Base-by-base conservation (phyloP, 2,329 filamentous ascomycete species). In the Diaporthe aspalathi region DNA sequence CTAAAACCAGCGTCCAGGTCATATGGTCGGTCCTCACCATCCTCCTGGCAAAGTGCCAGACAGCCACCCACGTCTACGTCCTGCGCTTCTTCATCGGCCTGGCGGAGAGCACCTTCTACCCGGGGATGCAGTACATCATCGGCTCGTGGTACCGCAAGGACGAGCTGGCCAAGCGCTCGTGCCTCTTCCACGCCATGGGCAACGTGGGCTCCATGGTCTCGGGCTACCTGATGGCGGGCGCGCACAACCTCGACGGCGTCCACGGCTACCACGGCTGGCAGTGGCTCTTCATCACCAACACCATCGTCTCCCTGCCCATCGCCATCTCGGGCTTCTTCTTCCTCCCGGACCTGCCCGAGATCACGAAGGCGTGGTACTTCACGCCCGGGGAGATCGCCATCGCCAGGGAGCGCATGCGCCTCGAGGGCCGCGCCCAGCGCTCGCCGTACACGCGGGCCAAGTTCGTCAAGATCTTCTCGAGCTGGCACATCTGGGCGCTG, bases 401-500 rank as follows among this genome's bases (percentile, higher is more conserved):
- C 3, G 83, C 81, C 0, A 78, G 80, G 57, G 80, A 78, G 70
- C 80, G 83, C 17, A 84, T 84, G 81, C 72, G 79, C 56, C 77
- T 85, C 1, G 85, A 86, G 73, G 84, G 84, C 1, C 81, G 84
- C 5, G 84, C 84, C 2, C 79, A 80, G 38, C 78, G 84, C 0
- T 79, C 80, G 0, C 79, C 80, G 0, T 85, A 80, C 70, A 84
- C 82, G 0, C 77, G 77, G 67, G 75, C 77, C 79, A 91, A 90
- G 78, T 75, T 92, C 49, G 84, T 84, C 78, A 88, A 86, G 75
- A 91, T 92, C 22, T 87, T 92, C 70, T 83, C 84, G 0, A 88
- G 86, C 7, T 92, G 91, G 90, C 90, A 90, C 73, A 88, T 92
- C 1, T 92, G 90, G 69, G 74, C 86, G 0, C 80, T 93, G 3